Conservation (phyloP, 1,139 yeast genomes). For the Wickerhamiella pararugosa region DNA sequence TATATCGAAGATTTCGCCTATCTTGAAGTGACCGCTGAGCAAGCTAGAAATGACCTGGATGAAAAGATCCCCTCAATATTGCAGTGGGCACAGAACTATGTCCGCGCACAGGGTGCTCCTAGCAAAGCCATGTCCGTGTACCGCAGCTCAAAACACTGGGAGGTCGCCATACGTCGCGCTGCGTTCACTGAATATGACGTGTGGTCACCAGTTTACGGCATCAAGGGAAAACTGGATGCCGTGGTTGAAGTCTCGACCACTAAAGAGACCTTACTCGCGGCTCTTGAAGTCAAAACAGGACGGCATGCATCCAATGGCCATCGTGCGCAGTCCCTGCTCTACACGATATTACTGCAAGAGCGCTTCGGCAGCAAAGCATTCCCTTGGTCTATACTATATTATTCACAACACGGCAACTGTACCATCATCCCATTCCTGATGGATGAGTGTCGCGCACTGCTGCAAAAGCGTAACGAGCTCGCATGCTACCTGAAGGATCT, state of each 20-base stretch:
- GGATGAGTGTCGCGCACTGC: slow-evolving; percentile 47
- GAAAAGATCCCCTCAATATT: slow-evolving; percentile 44
- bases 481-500: slow-evolving; percentile 40
- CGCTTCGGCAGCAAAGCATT: slow-evolving; percentile 51
- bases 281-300: slow-evolving; percentile 87
- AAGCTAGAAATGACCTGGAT: slow-evolving; percentile 33
- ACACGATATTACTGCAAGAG: slow-evolving; percentile 65
- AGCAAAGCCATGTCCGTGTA: slow-evolving; percentile 18
- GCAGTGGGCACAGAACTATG: slow-evolving; percentile 45
- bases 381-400: slow-evolving; percentile 52
- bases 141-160: slow-evolving; percentile 11
- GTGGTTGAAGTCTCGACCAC: slow-evolving; percentile 48
- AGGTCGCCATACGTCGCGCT: slow-evolving; percentile 39
- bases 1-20: slow-evolving; percentile 39
- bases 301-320: slow-evolving; percentile 43
- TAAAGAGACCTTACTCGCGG: slow-evolving; percentile 38
- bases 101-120: slow-evolving; percentile 17
- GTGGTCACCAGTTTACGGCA: slow-evolving; percentile 82
- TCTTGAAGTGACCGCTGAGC: slow-evolving; percentile 36
- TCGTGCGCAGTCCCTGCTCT: slow-evolving; percentile 79
- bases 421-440: slow-evolving; percentile 27
- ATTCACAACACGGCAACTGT: slow-evolving; percentile 48
- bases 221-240: slow-evolving; percentile 85
- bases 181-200: slow-evolving; percentile 81
- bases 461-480: slow-evolving; percentile 56